Percentiles rank a stretch among this genome's conserved stretches.
Conservation (phyloP, 768 basidiomycete species). For the Collybiopsis confluens region DNA sequence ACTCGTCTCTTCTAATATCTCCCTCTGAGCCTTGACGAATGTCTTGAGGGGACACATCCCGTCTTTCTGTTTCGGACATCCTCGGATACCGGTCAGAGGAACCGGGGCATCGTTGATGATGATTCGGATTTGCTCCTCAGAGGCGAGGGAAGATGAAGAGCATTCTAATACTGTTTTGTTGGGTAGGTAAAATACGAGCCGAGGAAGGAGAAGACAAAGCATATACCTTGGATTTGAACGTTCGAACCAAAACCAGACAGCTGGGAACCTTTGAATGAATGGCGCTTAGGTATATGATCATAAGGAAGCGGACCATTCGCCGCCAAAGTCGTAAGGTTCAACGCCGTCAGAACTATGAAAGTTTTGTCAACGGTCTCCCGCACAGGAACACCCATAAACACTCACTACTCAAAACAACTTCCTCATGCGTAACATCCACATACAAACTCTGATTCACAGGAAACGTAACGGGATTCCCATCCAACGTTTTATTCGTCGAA, state of each 20-base stretch:
- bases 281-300: conserved; percentile 61
- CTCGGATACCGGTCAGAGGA: conserved; percentile 72
- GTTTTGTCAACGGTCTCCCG: conserved; percentile 3
- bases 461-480: conserved; percentile 67
- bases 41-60: conserved; percentile 74
- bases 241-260: conserved; percentile 88
- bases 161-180: conserved; percentile 57
- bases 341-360: conserved; percentile 67
- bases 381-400: conserved; percentile 5
- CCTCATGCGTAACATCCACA: conserved; percentile 91
- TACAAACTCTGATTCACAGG: conserved; percentile 70
- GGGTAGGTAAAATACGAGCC: conserved; percentile 11
- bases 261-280: conserved; percentile 70
- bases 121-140: conserved; percentile 67
- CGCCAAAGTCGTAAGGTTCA: conserved; percentile 77
- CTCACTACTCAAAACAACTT: conserved; percentile 82
- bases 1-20: conserved; percentile 60
- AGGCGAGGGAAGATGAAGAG: conserved; percentile 28
- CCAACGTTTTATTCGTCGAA: conserved; percentile 80
- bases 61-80: conserved; percentile 67
- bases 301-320: conserved; percentile 69
- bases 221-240: conserved; percentile 80
- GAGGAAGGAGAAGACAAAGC: neutral
- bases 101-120: conserved; percentile 87
- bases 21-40: conserved; percentile 68